phyloP scores from a whole-genome alignment of 2,329 filamentous ascomycete genomes.

The Aspergillus novoparasiticus region DNA sequence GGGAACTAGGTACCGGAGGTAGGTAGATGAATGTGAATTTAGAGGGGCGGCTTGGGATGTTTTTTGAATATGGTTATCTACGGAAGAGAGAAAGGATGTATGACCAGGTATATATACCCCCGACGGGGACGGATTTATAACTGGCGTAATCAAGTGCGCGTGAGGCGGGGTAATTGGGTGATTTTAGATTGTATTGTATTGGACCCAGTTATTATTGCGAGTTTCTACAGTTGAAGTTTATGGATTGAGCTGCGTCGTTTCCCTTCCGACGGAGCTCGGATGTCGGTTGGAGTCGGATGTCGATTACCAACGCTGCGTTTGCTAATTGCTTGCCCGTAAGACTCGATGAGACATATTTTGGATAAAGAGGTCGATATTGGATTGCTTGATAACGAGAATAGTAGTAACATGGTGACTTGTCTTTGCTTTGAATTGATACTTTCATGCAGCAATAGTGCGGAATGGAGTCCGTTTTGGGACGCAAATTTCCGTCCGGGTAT shows the following conservation, averaged over 20 bases:
- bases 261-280: constrained; percentile 9
- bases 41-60: not conserved
- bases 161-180: not conserved
- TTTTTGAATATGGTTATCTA: not conserved
- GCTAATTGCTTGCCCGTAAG: not conserved
- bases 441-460: not conserved
- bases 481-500: not conserved
- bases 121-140: not conserved
- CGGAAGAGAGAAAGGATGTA: not conserved
- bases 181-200: not conserved
- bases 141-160: not conserved
- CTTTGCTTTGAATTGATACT: not conserved
- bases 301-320: constrained; percentile 1
- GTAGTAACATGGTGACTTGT: not conserved
- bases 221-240: not conserved
- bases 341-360: not conserved
- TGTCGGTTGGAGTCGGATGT: constrained; percentile 13
- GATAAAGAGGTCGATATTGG: not conserved
- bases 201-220: not conserved
- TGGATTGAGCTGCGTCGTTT: not conserved
- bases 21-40: not conserved
- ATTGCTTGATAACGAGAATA: not conserved
- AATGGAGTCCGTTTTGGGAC: not conserved
- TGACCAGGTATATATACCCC: not conserved
- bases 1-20: not conserved